Conservation (phyloP, 805 yeast genomes). For the Wickerhamiella cacticola region DNA sequence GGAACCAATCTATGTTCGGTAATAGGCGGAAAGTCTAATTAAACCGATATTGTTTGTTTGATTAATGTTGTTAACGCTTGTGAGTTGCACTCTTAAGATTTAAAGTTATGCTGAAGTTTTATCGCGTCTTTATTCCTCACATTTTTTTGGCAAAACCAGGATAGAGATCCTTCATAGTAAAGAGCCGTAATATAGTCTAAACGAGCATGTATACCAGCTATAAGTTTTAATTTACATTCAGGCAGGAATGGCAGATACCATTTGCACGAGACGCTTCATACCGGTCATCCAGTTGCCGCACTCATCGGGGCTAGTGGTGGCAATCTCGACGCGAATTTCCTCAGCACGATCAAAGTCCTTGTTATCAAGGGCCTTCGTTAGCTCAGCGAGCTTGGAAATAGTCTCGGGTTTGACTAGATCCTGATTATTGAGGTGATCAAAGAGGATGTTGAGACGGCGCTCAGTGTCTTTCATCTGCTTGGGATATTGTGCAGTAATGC, state of each 20-base stretch:
- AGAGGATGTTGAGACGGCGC: slow-evolving; percentile 64
- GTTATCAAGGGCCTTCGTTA: slow-evolving; percentile 40
- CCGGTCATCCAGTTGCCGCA: slow-evolving; percentile 91
- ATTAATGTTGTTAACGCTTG: too few relatives aligned
- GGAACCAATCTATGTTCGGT: too few relatives aligned
- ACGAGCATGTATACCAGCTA: not conserved
- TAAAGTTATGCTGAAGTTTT: too few relatives aligned
- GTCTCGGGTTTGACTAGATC: slow-evolving; percentile 37
- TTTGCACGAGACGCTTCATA: slow-evolving; percentile 71
- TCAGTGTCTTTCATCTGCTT: slow-evolving; percentile 73
- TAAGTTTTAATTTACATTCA: not conserved
- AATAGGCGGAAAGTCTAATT: too few relatives aligned
- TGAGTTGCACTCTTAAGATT: too few relatives aligned
- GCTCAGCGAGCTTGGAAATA: slow-evolving; percentile 38
- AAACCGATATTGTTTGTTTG: too few relatives aligned
- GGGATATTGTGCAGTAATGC: slow-evolving; percentile 58
- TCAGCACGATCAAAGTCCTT: slow-evolving; percentile 52
- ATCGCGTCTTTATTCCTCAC: too few relatives aligned
- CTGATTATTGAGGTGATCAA: slow-evolving; percentile 62
- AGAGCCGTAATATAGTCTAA: not conserved
- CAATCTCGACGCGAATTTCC: slow-evolving; percentile 39
- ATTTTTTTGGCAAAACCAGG: too few relatives aligned
- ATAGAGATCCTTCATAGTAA: too few relatives aligned
- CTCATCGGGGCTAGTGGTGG: slow-evolving; percentile 54
- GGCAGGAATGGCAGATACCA: slow-evolving; percentile 29